A percentile compares a stretch with the other conserved stretches of the same genome.
phyloP scores from a whole-genome alignment of 495 filamentous ascomycete genomes.

The Neurospora sp. region DNA sequence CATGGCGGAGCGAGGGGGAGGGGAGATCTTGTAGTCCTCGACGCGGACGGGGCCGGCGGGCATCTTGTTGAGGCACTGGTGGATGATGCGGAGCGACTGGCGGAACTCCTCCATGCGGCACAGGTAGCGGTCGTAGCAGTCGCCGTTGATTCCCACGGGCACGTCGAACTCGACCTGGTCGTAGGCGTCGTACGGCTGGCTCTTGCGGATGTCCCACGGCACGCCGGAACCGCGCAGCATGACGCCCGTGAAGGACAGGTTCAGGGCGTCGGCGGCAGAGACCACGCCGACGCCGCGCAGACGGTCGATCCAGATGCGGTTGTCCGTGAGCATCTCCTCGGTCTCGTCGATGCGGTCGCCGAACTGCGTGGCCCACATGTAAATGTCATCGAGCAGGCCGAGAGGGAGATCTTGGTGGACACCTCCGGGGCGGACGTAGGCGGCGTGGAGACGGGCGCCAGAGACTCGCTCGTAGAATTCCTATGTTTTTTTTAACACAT shows the following conservation, averaged over 20 bases:
- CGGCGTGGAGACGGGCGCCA: constrained; percentile 93
- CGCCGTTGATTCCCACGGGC: constrained; percentile 89
- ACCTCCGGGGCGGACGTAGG: constrained; percentile 95
- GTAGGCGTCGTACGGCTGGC: constrained; percentile 92
- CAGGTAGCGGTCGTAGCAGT: constrained; percentile 98
- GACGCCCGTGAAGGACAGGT: constrained; percentile 91
- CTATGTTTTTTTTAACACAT: constrained; percentile 32
- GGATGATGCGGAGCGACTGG: constrained; percentile 93
- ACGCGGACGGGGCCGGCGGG: constrained; percentile 85
- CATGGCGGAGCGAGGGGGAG: constrained; percentile 93
- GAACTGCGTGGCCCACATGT: constrained; percentile 99
- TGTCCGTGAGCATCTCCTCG: constrained; percentile 96
- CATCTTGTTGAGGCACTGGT: constrained; percentile 99
- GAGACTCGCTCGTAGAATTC: constrained; percentile 99
- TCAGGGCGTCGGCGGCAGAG: constrained; percentile 81
- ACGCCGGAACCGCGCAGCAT: constrained; percentile 97
- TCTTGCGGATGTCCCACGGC: constrained; percentile 97
- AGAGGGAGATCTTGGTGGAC: constrained; percentile 91
- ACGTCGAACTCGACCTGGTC: constrained; percentile 97
- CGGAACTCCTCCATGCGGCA: constrained; percentile 99
- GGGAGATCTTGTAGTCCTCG: constrained; percentile 98
- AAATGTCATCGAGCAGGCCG: constrained; percentile 96
- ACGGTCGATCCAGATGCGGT: constrained; percentile 95
- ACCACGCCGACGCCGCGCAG: constrained; percentile 90
- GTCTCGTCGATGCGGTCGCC: constrained; percentile 99